These are phyloP conservation scores for Ochromonadaceae sp. DNA, from an alignment of 352 stramenopile species.

Conservation along the genomic window DNA sequence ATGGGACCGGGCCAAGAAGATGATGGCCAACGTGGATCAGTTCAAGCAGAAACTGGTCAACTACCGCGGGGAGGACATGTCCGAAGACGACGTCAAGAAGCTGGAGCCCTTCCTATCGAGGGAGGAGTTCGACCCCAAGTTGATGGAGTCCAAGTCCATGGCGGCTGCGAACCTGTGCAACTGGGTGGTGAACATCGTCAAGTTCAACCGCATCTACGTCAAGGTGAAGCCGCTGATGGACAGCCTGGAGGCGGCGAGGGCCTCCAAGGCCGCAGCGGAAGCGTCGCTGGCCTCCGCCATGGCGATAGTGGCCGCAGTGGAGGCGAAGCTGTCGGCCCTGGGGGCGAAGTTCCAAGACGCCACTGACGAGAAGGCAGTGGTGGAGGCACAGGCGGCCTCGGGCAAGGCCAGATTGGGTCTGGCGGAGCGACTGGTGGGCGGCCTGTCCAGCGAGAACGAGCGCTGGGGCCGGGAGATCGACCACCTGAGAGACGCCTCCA, in stretches of 20 bases:
- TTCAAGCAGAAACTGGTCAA: constrained; percentile 79
- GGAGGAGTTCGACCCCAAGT: constrained; percentile 61
- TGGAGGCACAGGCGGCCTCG: constrained; percentile 78
- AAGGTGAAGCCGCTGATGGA: constrained; percentile 97
- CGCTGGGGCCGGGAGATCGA: constrained; percentile 91
- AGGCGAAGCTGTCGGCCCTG: constrained; percentile 68
- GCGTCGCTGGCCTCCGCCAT: constrained; percentile 72
- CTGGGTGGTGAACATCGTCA: constrained; percentile 95
- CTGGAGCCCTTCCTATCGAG: constrained; percentile 65
- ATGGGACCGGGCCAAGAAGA: constrained; percentile 94
- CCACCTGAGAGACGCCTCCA: constrained; percentile 76
- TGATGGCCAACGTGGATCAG: constrained; percentile 93
- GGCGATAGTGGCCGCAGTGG: constrained; percentile 75
- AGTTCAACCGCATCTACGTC: constrained; percentile 95
- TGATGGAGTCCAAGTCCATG: constrained; percentile 89
- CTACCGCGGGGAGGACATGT: constrained; percentile 83
- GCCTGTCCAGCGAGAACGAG: constrained; percentile 84
- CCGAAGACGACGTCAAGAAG: constrained; percentile 74
- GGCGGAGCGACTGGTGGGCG: constrained; percentile 82
- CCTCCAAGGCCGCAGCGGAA: constrained; percentile 61
- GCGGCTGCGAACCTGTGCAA: constrained; percentile 89
- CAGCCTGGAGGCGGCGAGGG: constrained; percentile 76
- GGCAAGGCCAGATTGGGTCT: constrained; percentile 77
- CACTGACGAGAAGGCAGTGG: constrained; percentile 84
- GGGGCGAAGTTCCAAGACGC: constrained; percentile 81